Base-by-base conservation (phyloP, 495 filamentous ascomycete genomes). In the Gamarada debralockiae region DNA sequence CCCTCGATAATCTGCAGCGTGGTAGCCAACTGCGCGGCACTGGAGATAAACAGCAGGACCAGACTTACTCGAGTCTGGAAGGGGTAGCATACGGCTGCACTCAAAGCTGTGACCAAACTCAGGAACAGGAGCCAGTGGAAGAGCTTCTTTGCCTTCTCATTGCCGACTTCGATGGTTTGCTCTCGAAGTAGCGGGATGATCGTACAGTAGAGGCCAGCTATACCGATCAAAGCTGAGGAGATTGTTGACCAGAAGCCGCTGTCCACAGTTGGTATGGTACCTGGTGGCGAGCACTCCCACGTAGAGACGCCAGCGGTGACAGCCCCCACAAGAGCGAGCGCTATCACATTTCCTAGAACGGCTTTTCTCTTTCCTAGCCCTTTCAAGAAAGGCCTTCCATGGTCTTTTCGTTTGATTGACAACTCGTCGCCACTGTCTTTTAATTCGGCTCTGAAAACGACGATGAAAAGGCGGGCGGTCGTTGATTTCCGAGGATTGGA, bases 121-220 rank as follows among this genome's bases (percentile, higher is more conserved):
- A 29, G 3, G 9, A 22, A 17, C 3, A 48, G 24, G 24, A 48
- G 23, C 3, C 22, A 29, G 22, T 33, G n/a, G 15, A 48, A 48
- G 3, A 33, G 15, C n/a, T n/a, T n/a, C n/a, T n/a, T n/a, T n/a
- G n/a, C n/a, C 4, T 3, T 22, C n/a, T 29, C 13, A 3, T n/a
- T 34, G 22, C 21, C 10, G 12, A 48, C 44, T 29, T 31, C 18
- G 44, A 48, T 29, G 3, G 3, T 7, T n/a, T 34, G 24, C n/a
- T n/a, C 9, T 9, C 17, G 25, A 8, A 48, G 29, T 9, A 48
- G 27, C 3, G 44, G 44, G 15, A 48, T 31, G 23, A 48, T 48
- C 22, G 29, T 48, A 21, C 44, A 48, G 15, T 48, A 48, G 22
- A 48, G 44, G 17, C 44, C 25, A 15, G 44, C 44, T 5, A 48